Percentiles rank a stretch among this genome's conserved stretches.
Evolutionary conservation across 2,329 filamentous ascomycete species (phyloP).

Genomic region (Hypoxylon sp.): DNA sequence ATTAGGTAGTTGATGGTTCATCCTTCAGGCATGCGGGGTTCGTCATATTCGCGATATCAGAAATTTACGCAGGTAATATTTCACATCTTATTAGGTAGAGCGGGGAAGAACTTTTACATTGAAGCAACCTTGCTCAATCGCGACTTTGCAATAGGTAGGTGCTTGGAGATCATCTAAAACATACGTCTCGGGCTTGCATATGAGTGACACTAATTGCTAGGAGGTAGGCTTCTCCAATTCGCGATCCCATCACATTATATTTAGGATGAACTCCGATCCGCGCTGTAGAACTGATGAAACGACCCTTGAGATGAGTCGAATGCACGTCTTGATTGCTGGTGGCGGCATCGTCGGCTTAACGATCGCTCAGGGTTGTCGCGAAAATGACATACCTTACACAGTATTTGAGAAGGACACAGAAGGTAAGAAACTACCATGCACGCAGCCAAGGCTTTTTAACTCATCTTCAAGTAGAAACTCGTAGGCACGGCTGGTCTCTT

Average conservation of each 20-base stretch:
- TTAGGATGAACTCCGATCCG: background rate
- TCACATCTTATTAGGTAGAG: background rate
- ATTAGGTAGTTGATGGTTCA: background rate
- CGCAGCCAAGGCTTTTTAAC: background rate
- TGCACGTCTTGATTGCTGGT: conserved; percentile 56
- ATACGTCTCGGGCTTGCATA: background rate
- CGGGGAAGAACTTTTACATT: background rate
- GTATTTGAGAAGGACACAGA: conserved; percentile 25
- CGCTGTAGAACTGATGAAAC: background rate
- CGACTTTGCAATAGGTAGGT: background rate
- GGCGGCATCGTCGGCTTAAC: conserved; percentile 58
- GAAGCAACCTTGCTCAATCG: background rate
- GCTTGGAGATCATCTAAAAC: background rate
- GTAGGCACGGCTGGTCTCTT: conserved; percentile 69
- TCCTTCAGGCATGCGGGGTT: background rate
- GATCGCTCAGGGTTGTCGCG: conserved; percentile 56
- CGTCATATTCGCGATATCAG: background rate
- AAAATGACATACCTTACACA: conserved; percentile 47
- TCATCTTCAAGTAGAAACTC: conserved; percentile 47
- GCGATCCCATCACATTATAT: background rate
- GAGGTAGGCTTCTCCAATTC: background rate
- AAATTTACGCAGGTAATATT: background rate
- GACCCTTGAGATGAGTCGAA: background rate
- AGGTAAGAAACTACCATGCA: background rate
- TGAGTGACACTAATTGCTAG: background rate